Percentiles rank a stretch among this genome's conserved stretches.
phyloP scores from a whole-genome alignment of 257 asterid genomes.

The Salvia hispanica region DNA sequence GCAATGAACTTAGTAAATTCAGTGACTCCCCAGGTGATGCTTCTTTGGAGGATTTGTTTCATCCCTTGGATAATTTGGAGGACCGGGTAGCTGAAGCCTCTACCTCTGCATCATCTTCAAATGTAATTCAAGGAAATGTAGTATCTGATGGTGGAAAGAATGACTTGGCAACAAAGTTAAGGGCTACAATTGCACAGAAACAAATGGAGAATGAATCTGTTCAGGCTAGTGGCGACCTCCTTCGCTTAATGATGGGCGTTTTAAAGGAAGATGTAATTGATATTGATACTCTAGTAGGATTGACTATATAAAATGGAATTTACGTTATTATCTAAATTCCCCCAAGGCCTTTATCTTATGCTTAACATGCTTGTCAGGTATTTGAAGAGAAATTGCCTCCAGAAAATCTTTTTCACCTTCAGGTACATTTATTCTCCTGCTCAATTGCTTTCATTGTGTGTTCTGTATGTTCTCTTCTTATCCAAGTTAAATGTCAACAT shows the following conservation, averaged over 20 bases:
- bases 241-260: slow-evolving; percentile 94
- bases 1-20: slow-evolving; percentile 80
- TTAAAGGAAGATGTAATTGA: slow-evolving; percentile 89
- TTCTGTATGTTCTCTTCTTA: background rate
- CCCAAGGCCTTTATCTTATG: slow-evolving; percentile 30
- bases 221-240: slow-evolving; percentile 74
- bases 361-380: slow-evolving; percentile 57
- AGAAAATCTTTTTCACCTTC: slow-evolving; percentile 86
- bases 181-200: slow-evolving; percentile 90
- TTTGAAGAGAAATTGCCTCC: slow-evolving; percentile 90
- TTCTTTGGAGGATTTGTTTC: slow-evolving; percentile 89
- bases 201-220: slow-evolving; percentile 81
- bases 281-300: slow-evolving; percentile 75
- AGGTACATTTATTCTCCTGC: slow-evolving; percentile 57
- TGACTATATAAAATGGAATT: slow-evolving; percentile 17
- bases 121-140: slow-evolving; percentile 50
- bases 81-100: slow-evolving; percentile 72
- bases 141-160: slow-evolving; percentile 66
- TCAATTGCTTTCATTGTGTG: slow-evolving; percentile 16
- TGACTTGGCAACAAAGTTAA: slow-evolving; percentile 84
- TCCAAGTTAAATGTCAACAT: slow-evolving; percentile 16
- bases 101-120: slow-evolving; percentile 73
- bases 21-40: slow-evolving; percentile 98
- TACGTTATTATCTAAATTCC: slow-evolving; percentile 24
- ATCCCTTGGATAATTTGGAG: slow-evolving; percentile 66